These are phyloP conservation scores for Diaporthe australafricana DNA, from an alignment of 2,329 filamentous ascomycete genomes.

Conservation along the genomic window DNA sequence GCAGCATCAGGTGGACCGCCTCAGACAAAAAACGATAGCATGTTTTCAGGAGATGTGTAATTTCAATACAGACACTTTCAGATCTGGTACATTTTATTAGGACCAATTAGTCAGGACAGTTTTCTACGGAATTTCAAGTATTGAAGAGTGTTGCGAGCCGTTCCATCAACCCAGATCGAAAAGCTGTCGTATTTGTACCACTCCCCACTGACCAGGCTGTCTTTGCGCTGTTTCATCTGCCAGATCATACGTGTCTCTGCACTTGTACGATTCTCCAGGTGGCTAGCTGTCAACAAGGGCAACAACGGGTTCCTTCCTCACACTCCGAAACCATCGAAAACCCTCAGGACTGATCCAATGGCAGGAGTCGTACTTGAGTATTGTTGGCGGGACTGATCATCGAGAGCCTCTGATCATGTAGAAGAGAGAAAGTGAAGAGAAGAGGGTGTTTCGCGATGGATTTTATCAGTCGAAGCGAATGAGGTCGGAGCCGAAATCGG, in stretches of 20 bases:
- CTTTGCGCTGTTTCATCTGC: background rate
- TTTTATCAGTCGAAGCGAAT: slow-evolving; percentile 2
- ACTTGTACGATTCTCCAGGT: background rate
- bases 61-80: background rate
- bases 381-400: background rate
- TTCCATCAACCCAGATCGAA: background rate
- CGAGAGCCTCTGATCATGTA: background rate
- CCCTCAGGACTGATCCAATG: background rate
- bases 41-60: background rate
- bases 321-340: background rate
- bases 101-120: background rate
- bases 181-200: background rate
- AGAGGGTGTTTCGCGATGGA: background rate
- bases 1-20: background rate
- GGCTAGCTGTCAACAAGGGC: background rate
- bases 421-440: background rate
- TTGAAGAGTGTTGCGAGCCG: background rate
- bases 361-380: background rate
- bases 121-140: background rate
- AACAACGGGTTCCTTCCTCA: background rate
- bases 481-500: slow-evolving; percentile 16
- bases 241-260: background rate
- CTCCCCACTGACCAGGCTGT: background rate
- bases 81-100: background rate
- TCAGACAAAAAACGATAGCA: background rate